phyloP scores from a whole-genome alignment of 2,329 filamentous ascomycete genomes.

The Neophaeococcomyces aloes region DNA sequence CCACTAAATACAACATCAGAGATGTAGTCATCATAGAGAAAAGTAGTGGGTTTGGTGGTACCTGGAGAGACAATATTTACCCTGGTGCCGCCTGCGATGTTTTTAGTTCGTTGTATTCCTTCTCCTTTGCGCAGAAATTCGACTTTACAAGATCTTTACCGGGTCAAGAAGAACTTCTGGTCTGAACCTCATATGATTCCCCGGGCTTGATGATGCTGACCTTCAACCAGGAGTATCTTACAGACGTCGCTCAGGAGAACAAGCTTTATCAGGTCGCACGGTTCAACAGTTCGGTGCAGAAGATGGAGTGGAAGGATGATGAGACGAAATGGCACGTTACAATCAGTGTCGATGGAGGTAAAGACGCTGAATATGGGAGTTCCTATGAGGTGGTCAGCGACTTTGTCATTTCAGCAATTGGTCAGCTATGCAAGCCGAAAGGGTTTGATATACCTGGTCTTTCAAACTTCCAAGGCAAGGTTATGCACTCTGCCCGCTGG shows the following conservation, averaged over 20 bases:
- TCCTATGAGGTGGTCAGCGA: constrained; percentile 7
- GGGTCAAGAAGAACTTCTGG: constrained; percentile 49
- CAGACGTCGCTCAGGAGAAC: constrained; percentile 14
- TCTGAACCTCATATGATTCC: no score
- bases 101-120: constrained; percentile 8
- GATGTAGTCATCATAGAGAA: constrained; percentile 39
- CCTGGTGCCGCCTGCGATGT: constrained; percentile 11
- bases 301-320: constrained; percentile 6
- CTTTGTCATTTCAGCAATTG: constrained; percentile 41
- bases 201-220: no score
- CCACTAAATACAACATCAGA: constrained; percentile 8
- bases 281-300: constrained; percentile 6
- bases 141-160: constrained; percentile 50
- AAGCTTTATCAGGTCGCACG: constrained; percentile 7
- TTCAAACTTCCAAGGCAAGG: constrained; percentile 22
- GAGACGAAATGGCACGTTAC: constrained; percentile 41
- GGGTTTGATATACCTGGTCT: constrained; percentile 13
- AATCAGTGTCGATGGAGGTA: constrained; percentile 41
- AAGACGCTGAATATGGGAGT: constrained; percentile 45
- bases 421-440: constrained; percentile 31
- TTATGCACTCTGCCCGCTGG: constrained; percentile 26
- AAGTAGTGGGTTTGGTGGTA: constrained; percentile 9
- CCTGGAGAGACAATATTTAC: constrained; percentile 11
- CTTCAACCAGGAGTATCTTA: constrained; percentile 22
- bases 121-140: constrained; percentile 45